Conservation (phyloP, 2,329 filamentous ascomycete genomes). For the Neurospora sp. region DNA sequence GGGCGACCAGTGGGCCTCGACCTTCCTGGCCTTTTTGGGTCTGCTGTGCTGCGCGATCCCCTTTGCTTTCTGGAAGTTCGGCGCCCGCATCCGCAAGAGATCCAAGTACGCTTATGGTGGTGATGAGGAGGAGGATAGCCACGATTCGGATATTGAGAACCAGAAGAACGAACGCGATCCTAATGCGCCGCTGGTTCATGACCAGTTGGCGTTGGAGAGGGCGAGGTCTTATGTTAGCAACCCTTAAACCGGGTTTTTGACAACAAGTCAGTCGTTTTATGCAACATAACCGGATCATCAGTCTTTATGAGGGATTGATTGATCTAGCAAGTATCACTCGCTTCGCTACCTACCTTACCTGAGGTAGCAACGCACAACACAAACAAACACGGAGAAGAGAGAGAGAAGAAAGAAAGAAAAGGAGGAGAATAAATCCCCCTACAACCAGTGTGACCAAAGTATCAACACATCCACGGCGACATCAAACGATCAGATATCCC, state of each 20-base stretch:
- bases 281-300: neutral
- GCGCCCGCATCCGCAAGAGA: slow-evolving; percentile 56
- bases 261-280: neutral
- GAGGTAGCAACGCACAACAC: neutral
- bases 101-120: slow-evolving; percentile 67
- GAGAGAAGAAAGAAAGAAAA: neutral
- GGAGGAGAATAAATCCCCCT: neutral
- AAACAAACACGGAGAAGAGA: neutral
- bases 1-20: slow-evolving; percentile 66
- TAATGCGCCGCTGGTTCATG: slow-evolving; percentile 19
- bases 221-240: slow-evolving; percentile 38
- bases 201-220: slow-evolving; percentile 31
- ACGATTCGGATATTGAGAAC: slow-evolving; percentile 30
- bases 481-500: neutral
- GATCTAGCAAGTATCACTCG: neutral
- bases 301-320: neutral
- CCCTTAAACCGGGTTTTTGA: slow-evolving; percentile 21
- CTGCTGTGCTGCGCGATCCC: slow-evolving; percentile 75
- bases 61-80: slow-evolving; percentile 71
- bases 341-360: neutral
- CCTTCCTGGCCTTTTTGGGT: slow-evolving; percentile 62
- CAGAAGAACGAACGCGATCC: slow-evolving; percentile 17
- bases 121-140: slow-evolving; percentile 34
- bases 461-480: neutral
- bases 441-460: neutral